Conservation (phyloP, 129 eudicot genomes). For the Artemisia tridentata region DNA sequence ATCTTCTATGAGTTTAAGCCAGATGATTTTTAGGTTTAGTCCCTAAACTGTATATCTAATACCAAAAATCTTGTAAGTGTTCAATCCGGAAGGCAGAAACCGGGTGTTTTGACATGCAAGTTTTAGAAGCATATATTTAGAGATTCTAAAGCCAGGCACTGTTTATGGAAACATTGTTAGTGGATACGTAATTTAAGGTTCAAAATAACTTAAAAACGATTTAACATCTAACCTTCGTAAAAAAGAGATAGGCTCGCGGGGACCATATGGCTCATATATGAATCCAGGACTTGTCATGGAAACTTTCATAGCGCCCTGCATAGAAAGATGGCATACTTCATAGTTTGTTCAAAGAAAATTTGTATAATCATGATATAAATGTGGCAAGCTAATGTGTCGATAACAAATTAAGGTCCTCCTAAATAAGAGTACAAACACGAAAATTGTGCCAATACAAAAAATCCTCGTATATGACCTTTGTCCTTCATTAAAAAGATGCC, state of each 20-base stretch:
- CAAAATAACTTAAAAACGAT: conserved; percentile 1
- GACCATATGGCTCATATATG: conserved; percentile 83
- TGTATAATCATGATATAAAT: neutral
- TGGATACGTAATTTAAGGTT: conserved; percentile 5
- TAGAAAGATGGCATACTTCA: neutral
- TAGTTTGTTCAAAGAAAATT: conserved; percentile 2
- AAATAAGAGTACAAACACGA: conserved; percentile 5
- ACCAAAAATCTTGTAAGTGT: conserved; percentile 12
- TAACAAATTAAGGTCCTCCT: conserved; percentile 13
- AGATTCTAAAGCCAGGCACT: conserved; percentile 9
- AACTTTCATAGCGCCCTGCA: conserved; percentile 74
- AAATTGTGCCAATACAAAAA: neutral
- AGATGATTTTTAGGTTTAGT: conserved; percentile 4
- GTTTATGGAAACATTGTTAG: conserved; percentile 6
- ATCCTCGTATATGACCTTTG: neutral
- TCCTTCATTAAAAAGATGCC: no score
- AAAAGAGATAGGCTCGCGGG: conserved; percentile 77
- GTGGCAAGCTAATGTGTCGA: neutral
- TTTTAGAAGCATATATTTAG: conserved; percentile 12
- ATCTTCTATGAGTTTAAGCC: conserved; percentile 5
- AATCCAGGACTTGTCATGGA: conserved; percentile 88
- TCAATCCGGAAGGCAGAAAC: conserved; percentile 14
- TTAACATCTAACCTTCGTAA: conserved; percentile 60
- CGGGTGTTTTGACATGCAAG: conserved; percentile 22
- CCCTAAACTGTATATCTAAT: conserved; percentile 14